Evolutionary conservation across 177 flowering plant genomes (phyloP).

Genomic region (Vitis hybrid): DNA sequence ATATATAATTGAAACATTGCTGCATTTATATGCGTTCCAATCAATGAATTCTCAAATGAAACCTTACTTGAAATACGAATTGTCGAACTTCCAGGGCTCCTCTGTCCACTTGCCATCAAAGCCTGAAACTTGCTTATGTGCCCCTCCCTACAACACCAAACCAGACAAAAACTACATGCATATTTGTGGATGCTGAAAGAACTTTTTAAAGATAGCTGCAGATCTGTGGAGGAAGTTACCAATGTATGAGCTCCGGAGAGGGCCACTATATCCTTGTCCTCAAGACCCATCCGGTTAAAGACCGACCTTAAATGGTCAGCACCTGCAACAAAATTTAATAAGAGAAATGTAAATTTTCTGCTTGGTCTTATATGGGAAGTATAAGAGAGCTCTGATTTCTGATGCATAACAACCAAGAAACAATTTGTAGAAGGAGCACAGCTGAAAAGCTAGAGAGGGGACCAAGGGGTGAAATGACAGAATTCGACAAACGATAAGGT

Average conservation of each 20-base stretch:
- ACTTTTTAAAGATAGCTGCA: neutral
- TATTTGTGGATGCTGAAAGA: neutral
- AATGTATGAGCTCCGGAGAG: conserved; percentile 64
- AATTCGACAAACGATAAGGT: neutral
- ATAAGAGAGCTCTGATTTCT: too few species aligned
- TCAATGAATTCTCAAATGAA: neutral
- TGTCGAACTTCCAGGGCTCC: conserved; percentile 83
- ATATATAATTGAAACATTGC: neutral
- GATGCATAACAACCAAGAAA: too few species aligned
- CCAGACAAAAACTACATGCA: neutral
- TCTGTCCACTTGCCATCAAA: conserved; percentile 89
- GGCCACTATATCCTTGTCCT: conserved; percentile 61
- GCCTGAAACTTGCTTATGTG: conserved; percentile 46
- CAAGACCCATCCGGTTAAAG: conserved; percentile 58
- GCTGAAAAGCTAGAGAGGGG: too few species aligned
- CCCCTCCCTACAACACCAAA: conserved; percentile 32
- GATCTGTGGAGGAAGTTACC: conserved; percentile 26
- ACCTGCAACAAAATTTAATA: conserved; percentile 25
- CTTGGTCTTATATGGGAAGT: too few species aligned
- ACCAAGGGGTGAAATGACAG: too few species aligned
- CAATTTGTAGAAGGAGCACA: too few species aligned
- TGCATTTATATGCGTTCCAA: neutral
- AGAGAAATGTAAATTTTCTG: neutral
- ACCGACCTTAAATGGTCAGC: conserved; percentile 46
- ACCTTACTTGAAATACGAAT: conserved; percentile 80